These are phyloP conservation scores for Ganoderma lucidum DNA, from an alignment of 1,284 basidiomycete species.

Conservation along the genomic window DNA sequence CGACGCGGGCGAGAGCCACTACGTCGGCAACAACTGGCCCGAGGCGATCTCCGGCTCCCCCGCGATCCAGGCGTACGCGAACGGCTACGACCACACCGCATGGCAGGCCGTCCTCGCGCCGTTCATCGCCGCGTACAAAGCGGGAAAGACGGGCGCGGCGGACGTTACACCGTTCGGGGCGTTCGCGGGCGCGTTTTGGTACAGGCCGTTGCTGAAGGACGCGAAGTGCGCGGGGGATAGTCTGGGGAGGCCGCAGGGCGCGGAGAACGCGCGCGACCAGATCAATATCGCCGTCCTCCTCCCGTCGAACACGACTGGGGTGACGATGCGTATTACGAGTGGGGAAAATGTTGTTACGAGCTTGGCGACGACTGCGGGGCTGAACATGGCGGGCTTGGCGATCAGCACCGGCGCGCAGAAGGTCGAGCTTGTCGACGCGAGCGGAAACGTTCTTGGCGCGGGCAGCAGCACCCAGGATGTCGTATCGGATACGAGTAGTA, in stretches of 20 bases:
- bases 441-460: constrained; percentile 19
- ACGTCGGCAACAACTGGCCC: constrained; percentile 46
- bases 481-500: constrained; percentile 17
- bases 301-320: constrained; percentile 18
- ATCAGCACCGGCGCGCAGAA: constrained; percentile 23
- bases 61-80: constrained; percentile 51
- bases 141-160: constrained; percentile 15
- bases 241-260: constrained; percentile 22
- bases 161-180: constrained; percentile 23
- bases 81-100: constrained; percentile 43
- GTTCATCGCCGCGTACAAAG: constrained; percentile 29
- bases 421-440: constrained; percentile 19
- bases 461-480: constrained; percentile 26
- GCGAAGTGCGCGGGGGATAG: constrained; percentile 22
- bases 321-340: constrained; percentile 19
- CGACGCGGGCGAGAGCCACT: constrained; percentile 47
- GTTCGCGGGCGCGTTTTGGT: constrained; percentile 30
- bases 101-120: constrained; percentile 30
- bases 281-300: constrained; percentile 29
- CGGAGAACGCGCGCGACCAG: constrained; percentile 22
- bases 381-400: constrained; percentile 23
- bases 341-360: constrained; percentile 24
- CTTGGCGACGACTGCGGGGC: constrained; percentile 21
- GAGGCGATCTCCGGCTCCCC: constrained; percentile 68
- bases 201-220: constrained; percentile 21